Evolutionary conservation across 2,329 filamentous ascomycete genomes (phyloP), one percentile per base, ranked within the genome.

Genomic region (Claviceps spartinae): DNA sequence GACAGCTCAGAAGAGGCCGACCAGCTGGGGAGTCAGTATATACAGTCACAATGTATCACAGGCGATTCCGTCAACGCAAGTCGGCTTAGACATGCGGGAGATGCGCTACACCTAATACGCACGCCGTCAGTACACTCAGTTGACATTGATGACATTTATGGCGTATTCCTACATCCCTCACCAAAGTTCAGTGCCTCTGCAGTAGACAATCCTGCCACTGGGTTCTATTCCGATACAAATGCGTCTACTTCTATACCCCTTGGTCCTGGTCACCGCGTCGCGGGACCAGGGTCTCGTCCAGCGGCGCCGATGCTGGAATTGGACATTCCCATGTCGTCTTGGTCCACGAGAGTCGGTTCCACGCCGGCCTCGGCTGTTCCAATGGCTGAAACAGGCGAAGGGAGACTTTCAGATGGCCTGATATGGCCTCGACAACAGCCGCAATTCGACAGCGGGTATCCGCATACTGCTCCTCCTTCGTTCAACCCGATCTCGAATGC

Each of bases 351-450:
- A 37, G 2, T 14, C 16, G 54, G 52, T n/a, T 9, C 53, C 37
- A 9, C 54, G 20, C 48, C 48, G n/a, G 48, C 51, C 22, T 53
- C 47, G 13, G 36, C 48, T 14, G 16, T 22, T 22, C 26, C 42
- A 24, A 54, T 50, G n/a, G 41, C 48, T 5, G 61, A 56, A 48
- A 51, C 61, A 36, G 56, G 55, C 52, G 53, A 51, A 38, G 64
- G 60, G 54, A 61, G 64, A 18, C 47, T 66, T 30, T 67, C 66
- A 18, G 69, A 66, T 52, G 58, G 61, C 13, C 65, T 63, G 55
- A 77, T 75, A 8, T 79, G 76, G 76, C 75, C 76, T 24, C 66
- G 64, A 18, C 61, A 57, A 20, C 61, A 51, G 40, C 47, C 50
- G 44, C 26, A 5, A 18, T 55, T 58, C 22, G 57, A 54, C 14